Conservation (phyloP, 192 early-diverging fungal genomes). For the Coemansia sp. region DNA sequence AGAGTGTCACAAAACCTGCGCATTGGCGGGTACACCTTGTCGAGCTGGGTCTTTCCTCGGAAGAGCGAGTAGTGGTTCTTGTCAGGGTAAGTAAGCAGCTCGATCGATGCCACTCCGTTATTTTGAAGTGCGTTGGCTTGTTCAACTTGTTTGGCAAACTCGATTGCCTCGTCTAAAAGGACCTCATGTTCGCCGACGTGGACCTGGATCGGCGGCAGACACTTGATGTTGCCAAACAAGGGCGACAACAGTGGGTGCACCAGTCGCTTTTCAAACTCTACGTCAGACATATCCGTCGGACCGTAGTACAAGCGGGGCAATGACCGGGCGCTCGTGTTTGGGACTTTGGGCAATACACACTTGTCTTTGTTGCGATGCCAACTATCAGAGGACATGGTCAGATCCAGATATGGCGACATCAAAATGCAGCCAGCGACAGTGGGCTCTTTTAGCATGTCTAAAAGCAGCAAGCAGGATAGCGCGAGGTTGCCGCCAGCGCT, state of each 20-base stretch:
- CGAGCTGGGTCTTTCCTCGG: conserved; percentile 24
- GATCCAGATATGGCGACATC: too few relatives aligned
- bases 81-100: conserved; percentile 13
- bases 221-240: not conserved
- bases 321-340: too few relatives aligned
- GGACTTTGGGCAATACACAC: too few relatives aligned
- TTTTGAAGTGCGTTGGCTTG: not conserved
- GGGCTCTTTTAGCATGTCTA: too few relatives aligned
- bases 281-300: not conserved
- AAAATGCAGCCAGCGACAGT: too few relatives aligned
- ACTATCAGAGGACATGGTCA: too few relatives aligned
- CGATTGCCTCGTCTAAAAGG: conserved; percentile 21
- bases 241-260: conserved; percentile 24
- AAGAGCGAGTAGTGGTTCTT: conserved; percentile 30
- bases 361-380: too few relatives aligned
- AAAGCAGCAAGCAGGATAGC: too few relatives aligned
- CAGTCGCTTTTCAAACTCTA: not conserved
- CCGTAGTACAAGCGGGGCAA: too few relatives aligned
- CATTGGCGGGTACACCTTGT: conserved; percentile 18
- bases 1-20: not conserved
- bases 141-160: conserved; percentile 3
- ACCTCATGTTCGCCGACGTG: conserved; percentile 24
- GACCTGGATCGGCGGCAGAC: conserved; percentile 19
- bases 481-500: too few relatives aligned
- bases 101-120: not conserved